Evolutionary conservation across 2,329 filamentous ascomycete species (phyloP), one percentile per base, ranked within the genome.

Genomic region (Didymosphaeria variabile): DNA sequence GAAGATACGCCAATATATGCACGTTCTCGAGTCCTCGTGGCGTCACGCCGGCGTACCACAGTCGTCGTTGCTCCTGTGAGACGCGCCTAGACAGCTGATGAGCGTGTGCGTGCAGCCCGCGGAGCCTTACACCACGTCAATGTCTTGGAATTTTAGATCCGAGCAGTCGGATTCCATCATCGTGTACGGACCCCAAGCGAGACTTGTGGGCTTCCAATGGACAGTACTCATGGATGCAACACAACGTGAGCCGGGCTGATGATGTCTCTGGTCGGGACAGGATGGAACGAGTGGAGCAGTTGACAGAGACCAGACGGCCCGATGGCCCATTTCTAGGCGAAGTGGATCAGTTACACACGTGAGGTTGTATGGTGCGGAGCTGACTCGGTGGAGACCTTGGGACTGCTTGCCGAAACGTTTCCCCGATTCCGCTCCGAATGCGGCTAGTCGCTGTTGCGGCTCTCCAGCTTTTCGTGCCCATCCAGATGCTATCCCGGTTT

Each of bases 381-480:
- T 45, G 8, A 8, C 40, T 44, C 9, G n/a, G 40, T n/a, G n/a
- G n/a, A n/a, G n/a, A n/a, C n/a, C n/a, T n/a, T n/a, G n/a, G n/a
- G n/a, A n/a, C n/a, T n/a, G n/a, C n/a, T 6, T 29, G 9, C 34
- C 15, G 10, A 36, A 36, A 36, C 34, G 34, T 29, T 29, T 29
- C 26, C 9, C 34, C 36, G n/a, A 38, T 17, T 26, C 52, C 52
- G 31, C 23, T 55, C 58, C 58, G 58, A 6, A 50, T 42, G 40
- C 50, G 34, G 21, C 53, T 55, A 46, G 34, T 58, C 26, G 58
- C 10, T 36, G 3, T 12, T 12, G 34, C 34, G 34, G 34, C 58
- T 53, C 65, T 45, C 44, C 63, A 67, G 65, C 63, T 62, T 64
- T 70, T 65, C 60, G 54, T 63, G 49, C 32, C 46, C 46, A 40